Evolutionary conservation across 257 asterid species (phyloP).

Genomic region (Solanum pimpinellifolium): DNA sequence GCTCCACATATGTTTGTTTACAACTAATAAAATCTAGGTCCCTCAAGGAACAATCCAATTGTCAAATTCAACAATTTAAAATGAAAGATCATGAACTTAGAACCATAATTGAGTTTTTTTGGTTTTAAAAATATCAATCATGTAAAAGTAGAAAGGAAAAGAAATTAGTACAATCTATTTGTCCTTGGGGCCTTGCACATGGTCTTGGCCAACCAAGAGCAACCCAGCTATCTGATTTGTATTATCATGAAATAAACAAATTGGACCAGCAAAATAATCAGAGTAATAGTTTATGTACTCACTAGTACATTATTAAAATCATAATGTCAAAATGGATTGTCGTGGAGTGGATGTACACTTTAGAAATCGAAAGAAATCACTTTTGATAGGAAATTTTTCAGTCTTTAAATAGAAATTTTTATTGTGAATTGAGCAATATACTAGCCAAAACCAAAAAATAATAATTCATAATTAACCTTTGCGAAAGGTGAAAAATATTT

Average conservation of each 20-base stretch:
- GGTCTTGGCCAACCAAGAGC: neutral
- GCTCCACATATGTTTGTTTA: neutral
- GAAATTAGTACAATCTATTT: neutral
- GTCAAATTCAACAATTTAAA: neutral
- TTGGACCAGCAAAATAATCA: neutral
- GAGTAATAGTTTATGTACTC: neutral
- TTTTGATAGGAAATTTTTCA: neutral
- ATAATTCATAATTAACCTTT: neutral
- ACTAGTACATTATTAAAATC: neutral
- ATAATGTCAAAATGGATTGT: neutral
- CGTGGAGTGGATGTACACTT: neutral
- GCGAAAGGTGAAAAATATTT: neutral
- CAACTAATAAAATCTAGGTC: neutral
- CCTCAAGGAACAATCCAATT: neutral
- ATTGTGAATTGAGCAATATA: neutral
- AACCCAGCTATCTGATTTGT: neutral
- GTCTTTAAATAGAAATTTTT: neutral
- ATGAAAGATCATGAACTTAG: neutral
- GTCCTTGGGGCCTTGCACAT: neutral
- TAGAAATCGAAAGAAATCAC: rapidly evolving
- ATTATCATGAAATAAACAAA: neutral
- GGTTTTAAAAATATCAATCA: neutral
- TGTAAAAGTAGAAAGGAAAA: neutral
- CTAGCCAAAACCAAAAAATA: neutral
- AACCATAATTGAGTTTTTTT: neutral